Conservation (phyloP, 257 asterid genomes). For the Solanum lycopersicoides region DNA sequence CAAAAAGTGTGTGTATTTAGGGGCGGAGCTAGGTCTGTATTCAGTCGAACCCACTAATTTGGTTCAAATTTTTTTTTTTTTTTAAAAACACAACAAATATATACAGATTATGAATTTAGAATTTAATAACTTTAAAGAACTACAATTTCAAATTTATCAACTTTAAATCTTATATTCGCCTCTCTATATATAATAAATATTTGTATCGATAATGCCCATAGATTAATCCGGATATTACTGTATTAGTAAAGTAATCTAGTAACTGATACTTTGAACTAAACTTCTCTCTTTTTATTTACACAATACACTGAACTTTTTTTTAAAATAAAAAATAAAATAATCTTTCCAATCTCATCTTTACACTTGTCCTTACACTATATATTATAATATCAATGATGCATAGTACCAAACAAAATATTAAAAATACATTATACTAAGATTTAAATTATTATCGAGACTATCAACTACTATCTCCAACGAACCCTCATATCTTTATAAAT, state of each 20-base stretch:
- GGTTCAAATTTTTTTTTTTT: too few species aligned
- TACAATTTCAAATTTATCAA: background rate
- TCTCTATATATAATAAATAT: too few species aligned
- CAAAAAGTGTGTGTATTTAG: rapidly evolving
- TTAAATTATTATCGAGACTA: background rate
- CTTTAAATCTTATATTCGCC: background rate
- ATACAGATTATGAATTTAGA: too few species aligned
- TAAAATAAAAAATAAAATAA: background rate
- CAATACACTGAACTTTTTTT: background rate
- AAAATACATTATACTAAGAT: background rate
- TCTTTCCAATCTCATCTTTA: background rate
- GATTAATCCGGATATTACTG: background rate
- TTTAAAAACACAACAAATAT: too few species aligned
- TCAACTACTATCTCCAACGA: background rate
- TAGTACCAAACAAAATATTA: background rate
- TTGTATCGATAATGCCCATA: background rate
- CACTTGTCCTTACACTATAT: background rate
- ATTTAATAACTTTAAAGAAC: background rate
- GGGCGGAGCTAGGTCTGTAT: too few species aligned
- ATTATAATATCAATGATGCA: background rate
- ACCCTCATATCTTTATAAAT: background rate
- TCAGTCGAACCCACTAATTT: rapidly evolving
- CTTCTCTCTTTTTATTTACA: background rate
- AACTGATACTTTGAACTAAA: background rate
- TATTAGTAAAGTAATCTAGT: background rate